phyloP scores from a whole-genome alignment of 2,329 filamentous ascomycete genomes.

The Fusarium sp. region DNA sequence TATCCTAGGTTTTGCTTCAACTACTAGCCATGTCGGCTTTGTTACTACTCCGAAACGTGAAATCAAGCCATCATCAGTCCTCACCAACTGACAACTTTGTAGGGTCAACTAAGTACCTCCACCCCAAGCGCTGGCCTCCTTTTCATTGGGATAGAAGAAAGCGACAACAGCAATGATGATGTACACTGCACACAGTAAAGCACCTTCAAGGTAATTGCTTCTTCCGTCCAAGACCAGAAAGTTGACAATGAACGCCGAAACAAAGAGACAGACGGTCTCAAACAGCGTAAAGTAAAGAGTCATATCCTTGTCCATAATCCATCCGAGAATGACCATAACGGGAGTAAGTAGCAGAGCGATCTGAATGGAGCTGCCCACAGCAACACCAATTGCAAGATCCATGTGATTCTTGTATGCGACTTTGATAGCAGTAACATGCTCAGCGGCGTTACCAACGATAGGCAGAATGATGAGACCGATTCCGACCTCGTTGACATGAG shows the following conservation, averaged over 20 bases:
- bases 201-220: conserved; percentile 88
- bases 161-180: conserved; percentile 75
- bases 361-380: conserved; percentile 77
- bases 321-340: conserved; percentile 76
- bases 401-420: conserved; percentile 81
- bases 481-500: conserved; percentile 71
- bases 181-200: conserved; percentile 73
- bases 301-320: conserved; percentile 76
- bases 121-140: conserved; percentile 58
- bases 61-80: neutral
- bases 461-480: conserved; percentile 79
- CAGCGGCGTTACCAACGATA: conserved; percentile 78
- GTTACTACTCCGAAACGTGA: neutral
- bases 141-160: conserved; percentile 70
- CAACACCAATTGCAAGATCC: conserved; percentile 79
- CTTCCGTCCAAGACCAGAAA: conserved; percentile 87
- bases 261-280: conserved; percentile 87
- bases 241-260: conserved; percentile 87
- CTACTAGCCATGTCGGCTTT: neutral
- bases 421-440: conserved; percentile 77
- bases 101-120: conserved; percentile 18
- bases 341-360: conserved; percentile 79
- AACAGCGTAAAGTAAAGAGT: conserved; percentile 88
- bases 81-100: conserved; percentile 7
- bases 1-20: neutral